phyloP scores from a whole-genome alignment of 768 basidiomycete species.

The Termitomyces sp. region DNA sequence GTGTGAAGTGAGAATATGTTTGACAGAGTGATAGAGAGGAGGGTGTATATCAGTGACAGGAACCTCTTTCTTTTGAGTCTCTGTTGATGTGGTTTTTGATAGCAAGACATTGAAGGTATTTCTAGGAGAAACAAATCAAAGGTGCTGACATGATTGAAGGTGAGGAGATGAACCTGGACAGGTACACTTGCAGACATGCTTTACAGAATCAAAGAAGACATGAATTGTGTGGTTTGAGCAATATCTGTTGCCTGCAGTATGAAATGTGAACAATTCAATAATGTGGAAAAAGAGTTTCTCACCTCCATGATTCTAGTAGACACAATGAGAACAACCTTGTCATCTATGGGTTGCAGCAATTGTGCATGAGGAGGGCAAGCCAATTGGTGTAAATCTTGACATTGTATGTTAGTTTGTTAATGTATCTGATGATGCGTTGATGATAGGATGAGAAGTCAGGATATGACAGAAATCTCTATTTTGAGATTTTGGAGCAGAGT shows the following conservation, averaged over 20 bases:
- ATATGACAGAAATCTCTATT: too few relatives aligned
- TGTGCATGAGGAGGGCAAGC: constrained; percentile 79
- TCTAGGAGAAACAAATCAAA: constrained; percentile 23
- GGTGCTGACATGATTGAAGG: not conserved
- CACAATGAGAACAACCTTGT: constrained; percentile 65
- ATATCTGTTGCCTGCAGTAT: constrained; percentile 51
- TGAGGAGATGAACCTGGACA: constrained; percentile 47
- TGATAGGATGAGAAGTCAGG: too few relatives aligned
- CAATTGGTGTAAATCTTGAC: constrained; percentile 65
- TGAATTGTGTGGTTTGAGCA: constrained; percentile 70
- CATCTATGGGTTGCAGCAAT: constrained; percentile 68
- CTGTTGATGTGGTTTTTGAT: constrained; percentile 24
- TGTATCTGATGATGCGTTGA: too few relatives aligned
- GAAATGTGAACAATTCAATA: not conserved
- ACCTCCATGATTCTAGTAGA: constrained; percentile 70
- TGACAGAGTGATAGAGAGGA: not conserved
- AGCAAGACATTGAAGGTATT: constrained; percentile 48
- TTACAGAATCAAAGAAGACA: constrained; percentile 72
- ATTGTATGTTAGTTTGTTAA: too few relatives aligned
- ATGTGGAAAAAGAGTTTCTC: constrained; percentile 2
- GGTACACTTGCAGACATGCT: constrained; percentile 59
- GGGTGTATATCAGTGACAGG: constrained; percentile 41
- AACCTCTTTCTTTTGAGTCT: constrained; percentile 19
- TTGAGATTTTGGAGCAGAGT: too few relatives aligned
- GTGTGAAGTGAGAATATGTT: not conserved